These are phyloP conservation scores for Phytopythium delawarense DNA, from an alignment of 352 stramenopile species.

Conservation along the genomic window DNA sequence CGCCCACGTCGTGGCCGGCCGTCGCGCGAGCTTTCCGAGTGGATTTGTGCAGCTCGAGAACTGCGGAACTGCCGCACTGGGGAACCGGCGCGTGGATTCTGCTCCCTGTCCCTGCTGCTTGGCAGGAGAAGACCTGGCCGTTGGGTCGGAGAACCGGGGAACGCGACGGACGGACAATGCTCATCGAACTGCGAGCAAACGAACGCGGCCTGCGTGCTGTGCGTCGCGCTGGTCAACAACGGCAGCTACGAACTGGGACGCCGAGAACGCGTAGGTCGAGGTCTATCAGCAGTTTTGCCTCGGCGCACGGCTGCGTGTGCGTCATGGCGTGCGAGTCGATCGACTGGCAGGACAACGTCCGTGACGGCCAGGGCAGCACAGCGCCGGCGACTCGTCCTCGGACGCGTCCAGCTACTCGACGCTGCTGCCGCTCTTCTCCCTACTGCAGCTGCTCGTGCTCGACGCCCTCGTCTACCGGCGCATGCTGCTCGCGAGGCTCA, in stretches of 20 bases:
- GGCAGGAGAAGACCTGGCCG: background rate
- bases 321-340: slow-evolving; percentile 50
- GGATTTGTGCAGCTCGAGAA: background rate
- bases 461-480: slow-evolving; percentile 57
- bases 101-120: background rate
- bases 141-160: background rate
- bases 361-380: slow-evolving; percentile 19
- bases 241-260: slow-evolving; percentile 16
- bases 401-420: slow-evolving; percentile 38
- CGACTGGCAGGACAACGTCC: slow-evolving; percentile 55
- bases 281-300: slow-evolving; percentile 49
- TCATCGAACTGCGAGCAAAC: slow-evolving; percentile 25
- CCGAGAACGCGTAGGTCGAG: slow-evolving; percentile 32
- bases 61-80: no score
- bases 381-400: slow-evolving; percentile 10
- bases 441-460: slow-evolving; percentile 59
- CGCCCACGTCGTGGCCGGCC: background rate
- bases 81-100: no score
- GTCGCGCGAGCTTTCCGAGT: background rate
- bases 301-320: slow-evolving; percentile 58
- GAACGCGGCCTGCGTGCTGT: slow-evolving; percentile 52
- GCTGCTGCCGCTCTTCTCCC: slow-evolving; percentile 64
- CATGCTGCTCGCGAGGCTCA: slow-evolving; percentile 26
- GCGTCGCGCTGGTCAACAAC: slow-evolving; percentile 29
- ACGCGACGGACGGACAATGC: no score